Conservation (phyloP, 1,284 basidiomycete genomes). For the Boletus mariae region DNA sequence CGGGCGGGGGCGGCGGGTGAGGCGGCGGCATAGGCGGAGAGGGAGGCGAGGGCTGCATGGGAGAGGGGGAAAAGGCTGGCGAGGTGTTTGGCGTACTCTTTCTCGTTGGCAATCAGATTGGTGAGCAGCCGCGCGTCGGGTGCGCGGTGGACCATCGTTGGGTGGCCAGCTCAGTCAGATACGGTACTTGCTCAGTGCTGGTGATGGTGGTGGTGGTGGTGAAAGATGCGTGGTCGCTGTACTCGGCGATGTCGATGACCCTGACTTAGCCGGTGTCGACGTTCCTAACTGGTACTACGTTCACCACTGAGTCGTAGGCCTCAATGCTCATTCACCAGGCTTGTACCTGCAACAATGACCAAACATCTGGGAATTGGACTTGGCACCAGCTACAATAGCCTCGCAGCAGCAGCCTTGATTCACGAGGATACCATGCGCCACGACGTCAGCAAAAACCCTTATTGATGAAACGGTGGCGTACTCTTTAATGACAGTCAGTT, state of each 20-base stretch:
- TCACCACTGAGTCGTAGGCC: too few species aligned
- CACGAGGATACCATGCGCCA: background rate
- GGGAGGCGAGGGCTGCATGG: slow-evolving; percentile 58
- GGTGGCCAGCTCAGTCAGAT: too few species aligned
- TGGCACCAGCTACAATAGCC: background rate
- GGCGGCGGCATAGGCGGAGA: slow-evolving; percentile 70
- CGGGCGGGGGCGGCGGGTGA: slow-evolving; percentile 52
- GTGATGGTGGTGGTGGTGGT: background rate
- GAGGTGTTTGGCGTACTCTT: slow-evolving; percentile 65
- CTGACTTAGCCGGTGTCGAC: background rate
- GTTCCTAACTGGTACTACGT: too few species aligned
- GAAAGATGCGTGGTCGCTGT: background rate
- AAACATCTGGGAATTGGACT: too few species aligned
- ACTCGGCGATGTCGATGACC: background rate
- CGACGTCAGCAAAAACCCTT: background rate
- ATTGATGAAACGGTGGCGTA: background rate
- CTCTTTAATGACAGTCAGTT: background rate
- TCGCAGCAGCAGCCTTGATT: background rate
- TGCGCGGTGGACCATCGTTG: slow-evolving; percentile 63
- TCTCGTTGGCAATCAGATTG: slow-evolving; percentile 65
- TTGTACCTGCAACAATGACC: too few species aligned
- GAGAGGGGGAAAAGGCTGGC: slow-evolving; percentile 53
- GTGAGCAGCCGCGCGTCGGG: slow-evolving; percentile 66
- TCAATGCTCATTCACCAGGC: too few species aligned
- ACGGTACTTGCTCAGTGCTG: too few species aligned